Evolutionary conservation across 164 flowering plant genomes (phyloP), one percentile per base, ranked within the genome.

Genomic region (Houttuynia cordata): DNA sequence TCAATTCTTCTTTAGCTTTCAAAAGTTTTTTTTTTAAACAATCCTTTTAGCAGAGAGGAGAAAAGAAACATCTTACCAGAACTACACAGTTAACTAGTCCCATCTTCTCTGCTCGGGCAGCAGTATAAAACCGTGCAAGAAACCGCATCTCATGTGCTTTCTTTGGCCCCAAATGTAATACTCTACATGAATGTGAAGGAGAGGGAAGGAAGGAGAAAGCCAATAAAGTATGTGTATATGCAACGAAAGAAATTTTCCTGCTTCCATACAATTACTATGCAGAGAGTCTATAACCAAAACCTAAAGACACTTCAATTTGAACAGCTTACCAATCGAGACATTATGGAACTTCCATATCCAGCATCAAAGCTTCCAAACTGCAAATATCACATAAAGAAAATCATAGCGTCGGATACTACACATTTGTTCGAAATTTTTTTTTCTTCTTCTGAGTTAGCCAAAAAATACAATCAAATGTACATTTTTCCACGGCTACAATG

Each of bases 331-430:
- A 93, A 72, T 39, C 98, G 93, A 24, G 96, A 79, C 98, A 93
- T 87, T 64, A 87, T 84, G 58, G 96, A 87, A 76, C 94, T 79
- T 63, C 98, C 97, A 80, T 89, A 93, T 37, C 98, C 98, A 67
- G 96, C 97, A 80, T 93, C 98, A 73, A 93, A 93, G 74, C 98
- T 93, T 74, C 98, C 98, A 54, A 93, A 97, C 98, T 92, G 58
- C 65, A 75, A 59, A 53, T 23, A 20, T 13, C 15, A 56, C 23
- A 15, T 24, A 63, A 14, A 41, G 54, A 21, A 24, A 3, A 9
- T 22, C 24, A 8, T 17, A 42, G 3, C 8, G 25, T 45, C 6
- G 37, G 6, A 30, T 30, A 6, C n/a, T n/a, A n/a, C n/a, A n/a
- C n/a, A n/a, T n/a, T n/a, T n/a, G n/a, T n/a, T n/a, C n/a, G n/a